These are phyloP conservation scores for Thelephora ganbajun DNA, from an alignment of 768 basidiomycete genomes.

Conservation along the genomic window DNA sequence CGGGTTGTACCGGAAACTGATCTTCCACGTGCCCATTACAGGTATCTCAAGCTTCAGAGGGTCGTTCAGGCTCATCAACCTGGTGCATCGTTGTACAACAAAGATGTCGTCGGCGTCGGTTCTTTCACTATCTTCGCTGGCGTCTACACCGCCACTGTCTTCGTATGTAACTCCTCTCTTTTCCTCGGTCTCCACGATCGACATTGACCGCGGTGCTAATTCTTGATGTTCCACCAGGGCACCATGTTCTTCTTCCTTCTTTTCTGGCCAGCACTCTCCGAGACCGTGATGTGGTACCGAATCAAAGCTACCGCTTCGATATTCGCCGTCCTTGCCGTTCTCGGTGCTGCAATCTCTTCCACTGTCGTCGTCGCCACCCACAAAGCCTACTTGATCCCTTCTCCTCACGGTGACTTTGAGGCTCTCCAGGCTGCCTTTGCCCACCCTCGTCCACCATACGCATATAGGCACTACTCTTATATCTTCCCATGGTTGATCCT, in stretches of 20 bases:
- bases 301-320: background rate
- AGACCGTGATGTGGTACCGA: background rate
- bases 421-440: background rate
- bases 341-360: background rate
- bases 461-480: background rate
- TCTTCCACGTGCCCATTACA: background rate
- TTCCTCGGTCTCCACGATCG: too few relatives aligned
- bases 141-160: conserved; percentile 1
- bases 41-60: background rate
- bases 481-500: conserved; percentile 1
- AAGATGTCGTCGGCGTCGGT: conserved; percentile 1
- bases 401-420: background rate
- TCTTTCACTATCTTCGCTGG: conserved; percentile 2
- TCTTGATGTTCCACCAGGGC: background rate
- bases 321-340: background rate
- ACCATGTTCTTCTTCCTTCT: conserved; percentile 3
- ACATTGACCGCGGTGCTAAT: background rate
- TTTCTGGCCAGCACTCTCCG: background rate
- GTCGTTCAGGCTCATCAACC: background rate
- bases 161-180: too few relatives aligned
- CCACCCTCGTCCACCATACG: background rate
- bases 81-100: conserved; percentile 1
- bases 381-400: background rate
- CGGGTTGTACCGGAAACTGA: too few relatives aligned
- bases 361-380: background rate